phyloP scores from a whole-genome alignment of 2,329 filamentous ascomycete genomes.

The Capronia americana region DNA sequence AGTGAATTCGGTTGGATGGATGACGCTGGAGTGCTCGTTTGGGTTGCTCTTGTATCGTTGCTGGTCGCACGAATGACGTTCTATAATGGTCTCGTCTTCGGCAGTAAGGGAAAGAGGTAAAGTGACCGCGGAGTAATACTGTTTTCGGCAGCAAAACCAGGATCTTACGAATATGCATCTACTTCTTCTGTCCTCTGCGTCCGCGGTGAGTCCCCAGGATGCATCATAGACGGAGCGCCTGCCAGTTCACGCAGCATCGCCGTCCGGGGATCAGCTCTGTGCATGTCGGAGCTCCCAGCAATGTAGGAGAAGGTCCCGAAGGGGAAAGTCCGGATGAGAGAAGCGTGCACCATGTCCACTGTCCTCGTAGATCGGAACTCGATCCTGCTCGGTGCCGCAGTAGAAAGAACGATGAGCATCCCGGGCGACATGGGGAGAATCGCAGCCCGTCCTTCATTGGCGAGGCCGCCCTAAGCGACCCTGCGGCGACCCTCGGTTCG shows the following conservation, averaged over 20 bases:
- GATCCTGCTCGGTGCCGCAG: neutral
- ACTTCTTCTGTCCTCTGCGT: neutral
- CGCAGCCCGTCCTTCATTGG: constrained; percentile 8
- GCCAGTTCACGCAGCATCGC: constrained; percentile 1
- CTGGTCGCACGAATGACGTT: constrained; percentile 20
- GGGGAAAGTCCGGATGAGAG: constrained; percentile 9
- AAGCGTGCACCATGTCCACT: neutral
- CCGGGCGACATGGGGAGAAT: no score
- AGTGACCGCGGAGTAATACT: constrained; percentile 12
- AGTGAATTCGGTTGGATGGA: neutral
- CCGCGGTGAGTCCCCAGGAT: neutral
- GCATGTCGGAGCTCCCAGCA: neutral
- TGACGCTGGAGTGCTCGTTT: neutral
- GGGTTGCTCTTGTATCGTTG: neutral
- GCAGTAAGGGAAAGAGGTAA: constrained; percentile 11
- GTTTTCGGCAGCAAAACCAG: constrained; percentile 15
- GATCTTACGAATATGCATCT: constrained; percentile 5
- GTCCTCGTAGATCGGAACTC: neutral
- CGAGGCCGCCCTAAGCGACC: neutral
- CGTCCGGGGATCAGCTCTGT: constrained; percentile 10
- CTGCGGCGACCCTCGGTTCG: neutral
- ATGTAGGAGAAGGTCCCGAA: constrained; percentile 1
- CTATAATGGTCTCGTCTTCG: constrained; percentile 6
- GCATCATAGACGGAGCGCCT: neutral
- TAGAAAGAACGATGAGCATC: neutral